Evolutionary conservation across 1,139 yeast genomes (phyloP).

Genomic region (Candida anutae): DNA sequence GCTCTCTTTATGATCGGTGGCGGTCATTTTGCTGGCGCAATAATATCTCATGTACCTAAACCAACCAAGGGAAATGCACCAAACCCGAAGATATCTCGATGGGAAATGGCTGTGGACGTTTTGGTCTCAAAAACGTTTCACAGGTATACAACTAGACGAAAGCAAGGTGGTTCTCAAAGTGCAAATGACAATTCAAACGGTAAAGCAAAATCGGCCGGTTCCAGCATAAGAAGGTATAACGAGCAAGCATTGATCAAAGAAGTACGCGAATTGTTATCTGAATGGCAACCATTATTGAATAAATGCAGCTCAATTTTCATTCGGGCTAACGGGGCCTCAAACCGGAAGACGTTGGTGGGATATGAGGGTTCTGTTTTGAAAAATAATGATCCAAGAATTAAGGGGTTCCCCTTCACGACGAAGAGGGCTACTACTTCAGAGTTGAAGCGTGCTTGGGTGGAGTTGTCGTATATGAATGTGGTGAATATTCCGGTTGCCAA

Average conservation of each 20-base stretch:
- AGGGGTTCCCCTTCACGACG: conserved; percentile 80
- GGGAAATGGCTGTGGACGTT: conserved; percentile 57
- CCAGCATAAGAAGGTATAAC: conserved; percentile 79
- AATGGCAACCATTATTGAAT: conserved; percentile 56
- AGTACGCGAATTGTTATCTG: conserved; percentile 54
- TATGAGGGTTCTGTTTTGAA: conserved; percentile 48
- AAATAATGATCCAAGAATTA: conserved; percentile 49
- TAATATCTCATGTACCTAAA: conserved; percentile 63
- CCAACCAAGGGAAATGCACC: conserved; percentile 48
- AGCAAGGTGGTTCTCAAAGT: conserved; percentile 96
- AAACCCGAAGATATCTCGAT: conserved; percentile 31
- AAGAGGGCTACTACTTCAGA: conserved; percentile 81
- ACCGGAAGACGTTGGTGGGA: conserved; percentile 58
- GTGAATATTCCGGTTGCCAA: conserved; percentile 49
- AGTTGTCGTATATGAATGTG: conserved; percentile 53
- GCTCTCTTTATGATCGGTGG: conserved; percentile 94
- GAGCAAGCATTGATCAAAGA: conserved; percentile 80
- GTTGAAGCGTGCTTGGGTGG: conserved; percentile 77
- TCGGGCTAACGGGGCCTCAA: conserved; percentile 73
- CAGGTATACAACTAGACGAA: conserved; percentile 90
- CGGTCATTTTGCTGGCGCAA: conserved; percentile 97
- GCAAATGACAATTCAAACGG: conserved; percentile 90
- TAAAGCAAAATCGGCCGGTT: conserved; percentile 95
- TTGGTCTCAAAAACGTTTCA: conserved; percentile 82
- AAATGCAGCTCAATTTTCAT: conserved; percentile 67